Evolutionary conservation across 129 eudicot species (phyloP).

Genomic region (Helianthus tuberosus): DNA sequence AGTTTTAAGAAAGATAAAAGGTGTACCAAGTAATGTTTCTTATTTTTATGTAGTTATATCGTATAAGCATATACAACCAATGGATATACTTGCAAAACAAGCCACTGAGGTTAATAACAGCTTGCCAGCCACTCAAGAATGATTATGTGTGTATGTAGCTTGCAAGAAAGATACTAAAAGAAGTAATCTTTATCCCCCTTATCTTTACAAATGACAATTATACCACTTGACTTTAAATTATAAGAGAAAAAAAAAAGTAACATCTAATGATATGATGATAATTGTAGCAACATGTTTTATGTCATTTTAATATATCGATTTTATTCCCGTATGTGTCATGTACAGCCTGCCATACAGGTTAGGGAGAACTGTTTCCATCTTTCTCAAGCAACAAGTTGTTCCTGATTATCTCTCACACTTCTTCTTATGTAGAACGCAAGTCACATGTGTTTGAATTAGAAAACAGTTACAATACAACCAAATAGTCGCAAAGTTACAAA

Average conservation of each 20-base stretch:
- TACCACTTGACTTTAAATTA: conserved; percentile 15
- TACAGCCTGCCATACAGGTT: conserved; percentile 13
- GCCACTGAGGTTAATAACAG: conserved; percentile 6
- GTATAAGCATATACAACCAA: conserved; percentile 25
- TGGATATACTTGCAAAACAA: conserved; percentile 22
- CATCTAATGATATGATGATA: conserved; percentile 5
- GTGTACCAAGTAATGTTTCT: not conserved
- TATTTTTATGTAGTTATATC: not conserved
- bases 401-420: not conserved
- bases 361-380: conserved; percentile 13
- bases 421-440: not conserved
- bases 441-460: not conserved
- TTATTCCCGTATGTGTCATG: conserved; percentile 8
- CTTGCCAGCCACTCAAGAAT: conserved; percentile 25
- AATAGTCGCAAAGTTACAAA: not conserved
- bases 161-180: conserved; percentile 28
- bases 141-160: conserved; percentile 14
- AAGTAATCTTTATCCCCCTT: conserved; percentile 1
- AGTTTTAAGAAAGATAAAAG: not conserved
- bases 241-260: not conserved
- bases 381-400: not conserved
- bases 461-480: not conserved
- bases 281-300: conserved; percentile 16
- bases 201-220: conserved; percentile 18
- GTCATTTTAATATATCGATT: not conserved